These are phyloP conservation scores for Marvania coccoides DNA, from an alignment of 139 green algal species.

Conservation along the genomic window DNA sequence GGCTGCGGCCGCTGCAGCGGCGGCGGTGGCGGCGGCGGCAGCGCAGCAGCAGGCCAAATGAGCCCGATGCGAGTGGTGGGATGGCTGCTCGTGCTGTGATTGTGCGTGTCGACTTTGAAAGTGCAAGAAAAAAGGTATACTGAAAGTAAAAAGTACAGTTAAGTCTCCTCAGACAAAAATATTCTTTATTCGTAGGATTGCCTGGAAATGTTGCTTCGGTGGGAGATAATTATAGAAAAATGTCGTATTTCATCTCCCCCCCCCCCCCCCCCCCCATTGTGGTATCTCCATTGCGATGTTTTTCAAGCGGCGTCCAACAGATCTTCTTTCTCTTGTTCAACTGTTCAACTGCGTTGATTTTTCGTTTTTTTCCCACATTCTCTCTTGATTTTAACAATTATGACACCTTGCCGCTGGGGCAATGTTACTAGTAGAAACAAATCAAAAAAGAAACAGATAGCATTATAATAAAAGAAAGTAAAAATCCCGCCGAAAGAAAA, in stretches of 20 bases:
- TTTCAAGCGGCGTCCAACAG: no score
- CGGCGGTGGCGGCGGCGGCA: background rate
- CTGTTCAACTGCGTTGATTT: no score
- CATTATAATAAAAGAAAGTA: no score
- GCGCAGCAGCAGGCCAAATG: background rate
- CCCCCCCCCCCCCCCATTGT: background rate
- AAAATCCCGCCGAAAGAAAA: no score
- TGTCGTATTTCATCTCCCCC: background rate
- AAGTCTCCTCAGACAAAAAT: background rate
- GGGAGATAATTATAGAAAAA: background rate
- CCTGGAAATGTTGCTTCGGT: constrained; percentile 1
- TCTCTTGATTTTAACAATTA: no score
- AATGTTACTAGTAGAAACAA: no score
- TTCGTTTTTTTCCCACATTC: background rate
- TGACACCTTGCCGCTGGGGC: no score
- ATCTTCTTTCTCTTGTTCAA: no score
- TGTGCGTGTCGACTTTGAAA: background rate
- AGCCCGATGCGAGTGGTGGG: background rate
- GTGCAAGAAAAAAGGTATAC: background rate
- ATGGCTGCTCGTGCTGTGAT: background rate
- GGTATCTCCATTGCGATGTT: background rate
- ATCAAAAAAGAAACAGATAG: no score
- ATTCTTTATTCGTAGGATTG: background rate
- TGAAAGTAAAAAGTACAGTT: background rate
- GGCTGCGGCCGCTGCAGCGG: constrained; percentile 1